Evolutionary conservation across 2,329 filamentous ascomycete species (phyloP).

Genomic region (Emmonsiellopsis sp.): DNA sequence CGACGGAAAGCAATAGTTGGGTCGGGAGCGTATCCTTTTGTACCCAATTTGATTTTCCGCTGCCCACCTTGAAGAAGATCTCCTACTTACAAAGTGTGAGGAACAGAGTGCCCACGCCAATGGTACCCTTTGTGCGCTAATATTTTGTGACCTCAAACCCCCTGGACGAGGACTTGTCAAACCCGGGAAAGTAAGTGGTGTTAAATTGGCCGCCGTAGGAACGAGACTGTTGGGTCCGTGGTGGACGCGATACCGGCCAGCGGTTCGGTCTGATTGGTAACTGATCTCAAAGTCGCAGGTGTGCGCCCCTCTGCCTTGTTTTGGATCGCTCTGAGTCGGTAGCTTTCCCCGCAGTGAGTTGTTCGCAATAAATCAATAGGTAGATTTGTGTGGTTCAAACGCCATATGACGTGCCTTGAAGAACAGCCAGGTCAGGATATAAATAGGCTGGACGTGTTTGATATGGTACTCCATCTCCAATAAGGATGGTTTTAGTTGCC

Average conservation of each 20-base stretch:
- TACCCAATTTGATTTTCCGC: background rate
- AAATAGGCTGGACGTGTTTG: background rate
- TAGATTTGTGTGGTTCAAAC: background rate
- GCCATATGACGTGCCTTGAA: background rate
- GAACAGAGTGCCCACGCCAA: background rate
- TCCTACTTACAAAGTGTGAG: background rate
- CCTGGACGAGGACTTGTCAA: background rate
- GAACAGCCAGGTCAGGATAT: conserved; percentile 1
- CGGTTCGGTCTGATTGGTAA: background rate
- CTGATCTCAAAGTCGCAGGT: background rate
- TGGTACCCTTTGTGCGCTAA: background rate
- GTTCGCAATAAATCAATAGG: background rate
- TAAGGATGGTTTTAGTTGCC: background rate
- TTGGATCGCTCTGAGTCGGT: background rate
- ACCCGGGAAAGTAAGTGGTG: background rate
- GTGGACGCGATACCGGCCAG: background rate
- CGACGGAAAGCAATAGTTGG: background rate
- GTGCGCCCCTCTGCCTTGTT: background rate
- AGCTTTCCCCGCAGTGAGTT: background rate
- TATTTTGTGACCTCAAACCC: background rate
- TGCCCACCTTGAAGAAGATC: background rate
- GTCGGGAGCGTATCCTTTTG: background rate
- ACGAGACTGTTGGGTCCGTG: background rate
- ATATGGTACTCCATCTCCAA: background rate
- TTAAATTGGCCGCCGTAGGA: background rate